phyloP scores from a whole-genome alignment of 2,329 filamentous ascomycete species.

The Fusarium gaditjirri region DNA sequence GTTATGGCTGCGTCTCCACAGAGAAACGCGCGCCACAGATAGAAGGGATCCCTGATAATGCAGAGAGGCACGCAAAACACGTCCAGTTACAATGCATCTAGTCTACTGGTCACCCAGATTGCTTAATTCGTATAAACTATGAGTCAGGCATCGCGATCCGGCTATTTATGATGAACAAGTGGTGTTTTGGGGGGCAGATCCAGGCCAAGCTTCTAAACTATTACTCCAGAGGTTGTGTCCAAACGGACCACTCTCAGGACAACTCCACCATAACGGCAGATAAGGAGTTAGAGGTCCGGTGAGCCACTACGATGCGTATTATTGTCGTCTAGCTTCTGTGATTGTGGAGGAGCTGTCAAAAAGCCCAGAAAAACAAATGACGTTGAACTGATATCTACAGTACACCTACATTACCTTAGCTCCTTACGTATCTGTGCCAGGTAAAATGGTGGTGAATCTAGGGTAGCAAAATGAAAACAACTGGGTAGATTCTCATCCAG shows the following conservation, averaged over 20 bases:
- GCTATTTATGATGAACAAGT: not conserved
- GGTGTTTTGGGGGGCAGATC: not conserved
- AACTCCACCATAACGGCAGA: slow-evolving; percentile 1
- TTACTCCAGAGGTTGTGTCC: not conserved
- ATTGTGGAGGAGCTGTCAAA: not conserved
- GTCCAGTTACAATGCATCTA: not conserved
- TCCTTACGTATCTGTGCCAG: not conserved
- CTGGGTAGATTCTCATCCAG: not conserved
- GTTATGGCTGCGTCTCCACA: slow-evolving; percentile 16
- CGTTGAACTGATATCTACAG: not conserved
- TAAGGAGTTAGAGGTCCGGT: slow-evolving; percentile 13
- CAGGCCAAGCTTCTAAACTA: not conserved
- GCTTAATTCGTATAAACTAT: not conserved
- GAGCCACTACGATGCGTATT: not conserved
- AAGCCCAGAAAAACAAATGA: not conserved
- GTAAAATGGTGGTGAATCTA: not conserved
- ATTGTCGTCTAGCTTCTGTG: not conserved
- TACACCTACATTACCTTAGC: not conserved
- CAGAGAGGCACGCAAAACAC: not conserved
- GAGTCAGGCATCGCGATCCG: not conserved
- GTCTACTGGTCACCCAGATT: not conserved
- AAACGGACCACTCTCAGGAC: not conserved
- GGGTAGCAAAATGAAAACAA: not conserved
- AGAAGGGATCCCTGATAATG: not conserved
- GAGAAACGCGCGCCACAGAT: not conserved